Evolutionary conservation across 23 red algal genomes (phyloP).

Genomic region (Gracilaria gracilis): DNA sequence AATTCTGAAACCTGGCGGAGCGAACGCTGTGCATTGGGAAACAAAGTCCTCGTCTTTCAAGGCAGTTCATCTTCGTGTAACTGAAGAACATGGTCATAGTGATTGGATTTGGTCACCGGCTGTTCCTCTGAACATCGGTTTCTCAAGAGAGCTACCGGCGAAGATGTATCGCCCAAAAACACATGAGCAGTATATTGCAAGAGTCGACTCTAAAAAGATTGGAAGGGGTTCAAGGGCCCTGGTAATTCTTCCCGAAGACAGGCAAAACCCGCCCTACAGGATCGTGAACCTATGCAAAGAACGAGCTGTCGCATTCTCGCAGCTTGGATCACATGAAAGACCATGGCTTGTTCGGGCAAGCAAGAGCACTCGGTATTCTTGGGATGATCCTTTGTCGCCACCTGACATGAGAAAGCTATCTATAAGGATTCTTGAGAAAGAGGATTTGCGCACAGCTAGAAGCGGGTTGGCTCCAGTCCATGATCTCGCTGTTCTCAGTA

Average conservation of each 20-base stretch:
- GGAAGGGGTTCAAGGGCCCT: slow-evolving; percentile 62
- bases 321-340: slow-evolving; percentile 71
- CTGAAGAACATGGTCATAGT: slow-evolving; percentile 49
- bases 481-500: slow-evolving; percentile 44
- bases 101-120: slow-evolving; percentile 94
- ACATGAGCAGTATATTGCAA: slow-evolving; percentile 94
- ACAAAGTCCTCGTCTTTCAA: slow-evolving; percentile 37
- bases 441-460: slow-evolving; percentile 27
- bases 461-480: slow-evolving; percentile 8
- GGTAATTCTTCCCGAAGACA: slow-evolving; percentile 78
- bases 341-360: slow-evolving; percentile 88
- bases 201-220: slow-evolving; percentile 61
- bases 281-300: slow-evolving; percentile 81
- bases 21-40: slow-evolving; percentile 81
- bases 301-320: slow-evolving; percentile 84
- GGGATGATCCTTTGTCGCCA: slow-evolving; percentile 79
- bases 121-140: slow-evolving; percentile 74
- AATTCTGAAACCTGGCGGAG: slow-evolving; percentile 49
- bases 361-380: slow-evolving; percentile 88
- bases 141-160: slow-evolving; percentile 69
- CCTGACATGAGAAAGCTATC: slow-evolving; percentile 45
- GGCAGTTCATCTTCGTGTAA: slow-evolving; percentile 58
- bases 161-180: slow-evolving; percentile 96
- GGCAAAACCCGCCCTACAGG: slow-evolving; percentile 87
- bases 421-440: slow-evolving; percentile 63